Evolutionary conservation across 2,329 filamentous ascomycete species (phyloP), one percentile per base, ranked within the genome.

Genomic region (Berkeleyomyces basicola): DNA sequence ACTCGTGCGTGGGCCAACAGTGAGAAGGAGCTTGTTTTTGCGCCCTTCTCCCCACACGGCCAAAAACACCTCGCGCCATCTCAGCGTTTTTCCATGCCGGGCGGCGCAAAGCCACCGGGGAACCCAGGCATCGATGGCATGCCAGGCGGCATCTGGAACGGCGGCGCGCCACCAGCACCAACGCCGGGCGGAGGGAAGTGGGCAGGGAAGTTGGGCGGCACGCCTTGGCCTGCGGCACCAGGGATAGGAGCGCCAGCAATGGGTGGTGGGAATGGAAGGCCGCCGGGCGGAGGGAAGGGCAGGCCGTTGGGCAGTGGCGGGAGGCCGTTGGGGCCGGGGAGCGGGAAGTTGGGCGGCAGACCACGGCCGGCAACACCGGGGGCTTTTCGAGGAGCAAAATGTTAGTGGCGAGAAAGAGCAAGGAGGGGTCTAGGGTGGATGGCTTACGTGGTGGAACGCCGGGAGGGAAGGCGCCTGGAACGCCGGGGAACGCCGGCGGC

Each of bases 331-430:
- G 71, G 70, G 7, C 72, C 72, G 1, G 76, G 72, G 10, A 75
- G 72, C 69, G 78, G 77, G 44, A 74, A 73, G 44, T 75, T 74
- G 68, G 77, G 72, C 43, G 74, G 73, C 70, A 78, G 75, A 66
- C 79, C 79, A 67, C 78, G 76, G 33, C 49, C 31, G 62, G 77
- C 79, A 64, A 77, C 79, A 59, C 72, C 74, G 49, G 82, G 81
- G 65, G 79, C 79, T 79, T 70, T 68, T 40, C 33, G 6, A 11
- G 14, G n/a, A 10, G 42, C 40, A 23, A 39, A 47, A 33, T 40
- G n/a, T 36, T 31, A 43, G 7, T 11, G 23, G 40, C 33, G 42
- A 5, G 33, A 6, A 11, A 37, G 16, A 7, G 43, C 33, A 14
- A 7, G 36, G 37, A 16, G 47, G 36, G 37, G n/a, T 43, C 4